phyloP scores from a whole-genome alignment of 78 protist species.

The Dictyostelium discoideum region DNA sequence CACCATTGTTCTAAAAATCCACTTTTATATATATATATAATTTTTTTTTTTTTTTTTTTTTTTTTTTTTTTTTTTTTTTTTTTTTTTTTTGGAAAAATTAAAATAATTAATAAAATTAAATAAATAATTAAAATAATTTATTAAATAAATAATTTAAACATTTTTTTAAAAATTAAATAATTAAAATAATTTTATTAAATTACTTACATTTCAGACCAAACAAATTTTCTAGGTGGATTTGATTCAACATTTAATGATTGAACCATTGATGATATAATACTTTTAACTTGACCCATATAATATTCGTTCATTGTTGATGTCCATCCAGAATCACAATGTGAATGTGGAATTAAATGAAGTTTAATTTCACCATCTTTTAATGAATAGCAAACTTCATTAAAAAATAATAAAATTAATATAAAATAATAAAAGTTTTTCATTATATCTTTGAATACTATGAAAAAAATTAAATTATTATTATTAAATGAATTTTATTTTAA shows the following conservation, averaged over 20 bases:
- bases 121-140: background rate
- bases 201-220: conserved; percentile 76
- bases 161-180: background rate
- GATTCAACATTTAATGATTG: background rate
- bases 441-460: background rate
- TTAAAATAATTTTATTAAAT: background rate
- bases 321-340: conserved; percentile 49
- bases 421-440: background rate
- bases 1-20: conserved; percentile 62
- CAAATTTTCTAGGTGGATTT: conserved; percentile 15
- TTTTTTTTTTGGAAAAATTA: too few species aligned
- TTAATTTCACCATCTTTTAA: background rate
- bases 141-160: background rate
- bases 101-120: background rate
- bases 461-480: too few species aligned
- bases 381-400: background rate
- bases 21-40: too few species aligned
- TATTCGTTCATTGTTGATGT: conserved; percentile 42
- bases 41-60: too few species aligned
- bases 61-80: too few species aligned
- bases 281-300: background rate
- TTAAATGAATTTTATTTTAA: too few species aligned
- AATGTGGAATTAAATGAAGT: conserved; percentile 25
- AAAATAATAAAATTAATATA: background rate
- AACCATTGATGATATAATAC: background rate